These are phyloP conservation scores for Teunomyces funiuensis DNA, from an alignment of 805 yeast species.

Conservation along the genomic window DNA sequence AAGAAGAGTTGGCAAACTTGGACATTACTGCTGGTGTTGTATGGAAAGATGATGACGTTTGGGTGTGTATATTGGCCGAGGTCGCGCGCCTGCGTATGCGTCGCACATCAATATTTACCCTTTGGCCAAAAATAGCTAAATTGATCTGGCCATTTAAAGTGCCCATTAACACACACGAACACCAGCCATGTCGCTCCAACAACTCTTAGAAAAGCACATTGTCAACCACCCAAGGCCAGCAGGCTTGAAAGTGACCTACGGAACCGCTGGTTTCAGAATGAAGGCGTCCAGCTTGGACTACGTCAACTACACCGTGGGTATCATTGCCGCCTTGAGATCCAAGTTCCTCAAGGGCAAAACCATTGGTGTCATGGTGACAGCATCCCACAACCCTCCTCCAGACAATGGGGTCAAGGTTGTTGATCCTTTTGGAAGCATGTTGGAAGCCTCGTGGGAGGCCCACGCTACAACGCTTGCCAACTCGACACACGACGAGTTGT, in stretches of 20 bases:
- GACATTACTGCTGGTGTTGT: too few relatives aligned
- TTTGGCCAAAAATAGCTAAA: background rate
- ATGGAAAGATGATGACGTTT: background rate
- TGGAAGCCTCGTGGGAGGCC: constrained; percentile 79
- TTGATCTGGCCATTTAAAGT: background rate
- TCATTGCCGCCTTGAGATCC: constrained; percentile 83
- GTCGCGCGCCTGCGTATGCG: background rate
- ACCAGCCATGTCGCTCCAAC: constrained; percentile 11
- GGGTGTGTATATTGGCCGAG: background rate
- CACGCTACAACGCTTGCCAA: constrained; percentile 82
- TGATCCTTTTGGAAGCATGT: constrained; percentile 91
- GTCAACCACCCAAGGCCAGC: constrained; percentile 46
- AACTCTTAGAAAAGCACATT: constrained; percentile 1
- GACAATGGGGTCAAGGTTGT: constrained; percentile 60
- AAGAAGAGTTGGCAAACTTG: constrained; percentile 30
- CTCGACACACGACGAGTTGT: constrained; percentile 48
- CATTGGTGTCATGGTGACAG: constrained; percentile 96
- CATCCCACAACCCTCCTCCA: constrained; percentile 88
- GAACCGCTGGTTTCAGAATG: constrained; percentile 97
- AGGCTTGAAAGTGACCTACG: constrained; percentile 56
- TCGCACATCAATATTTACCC: background rate
- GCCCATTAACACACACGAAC: background rate
- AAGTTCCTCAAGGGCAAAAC: constrained; percentile 62
- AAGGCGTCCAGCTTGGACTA: constrained; percentile 68
- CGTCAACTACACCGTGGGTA: constrained; percentile 72